Conservation (phyloP, 139 green algal genomes). For the Trebouxia sp. region DNA sequence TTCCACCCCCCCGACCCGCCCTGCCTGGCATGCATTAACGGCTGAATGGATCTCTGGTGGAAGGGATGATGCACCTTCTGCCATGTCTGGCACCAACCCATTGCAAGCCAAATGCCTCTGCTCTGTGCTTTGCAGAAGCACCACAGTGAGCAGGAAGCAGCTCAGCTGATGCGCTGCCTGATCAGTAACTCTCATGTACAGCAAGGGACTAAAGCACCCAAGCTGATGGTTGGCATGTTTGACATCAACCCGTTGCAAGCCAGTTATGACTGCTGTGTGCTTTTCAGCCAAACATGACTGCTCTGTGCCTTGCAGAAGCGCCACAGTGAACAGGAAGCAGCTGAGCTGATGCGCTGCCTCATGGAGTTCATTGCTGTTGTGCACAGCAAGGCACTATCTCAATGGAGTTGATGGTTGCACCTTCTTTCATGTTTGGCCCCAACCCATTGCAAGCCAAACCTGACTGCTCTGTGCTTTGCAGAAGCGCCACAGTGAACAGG, state of each 20-base stretch:
- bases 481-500: conserved; percentile 62
- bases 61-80: too few relatives aligned
- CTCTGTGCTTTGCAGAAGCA: conserved; percentile 48
- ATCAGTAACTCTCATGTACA: conserved; percentile 54
- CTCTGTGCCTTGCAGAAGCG: conserved; percentile 45
- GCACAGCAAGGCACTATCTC: conserved; percentile 62
- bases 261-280: too few relatives aligned
- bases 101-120: not conserved
- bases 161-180: conserved; percentile 55
- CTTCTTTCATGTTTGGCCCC: too few relatives aligned
- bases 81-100: too few relatives aligned
- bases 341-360: conserved; percentile 57
- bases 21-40: too few relatives aligned
- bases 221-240: too few relatives aligned
- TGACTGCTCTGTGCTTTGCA: conserved; percentile 16
- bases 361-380: conserved; percentile 59
- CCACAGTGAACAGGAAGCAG: conserved; percentile 61
- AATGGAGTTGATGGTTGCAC: too few relatives aligned
- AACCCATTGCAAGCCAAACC: too few relatives aligned
- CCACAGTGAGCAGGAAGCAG: conserved; percentile 63
- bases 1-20: too few relatives aligned
- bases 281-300: too few relatives aligned
- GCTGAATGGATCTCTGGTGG: too few relatives aligned
- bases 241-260: too few relatives aligned
- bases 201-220: conserved; percentile 65